A percentile compares a stretch with the other conserved stretches of the same genome.
These are phyloP conservation scores for Phytopythium delawarense DNA, from an alignment of 352 stramenopile genomes.

Conservation along the genomic window DNA sequence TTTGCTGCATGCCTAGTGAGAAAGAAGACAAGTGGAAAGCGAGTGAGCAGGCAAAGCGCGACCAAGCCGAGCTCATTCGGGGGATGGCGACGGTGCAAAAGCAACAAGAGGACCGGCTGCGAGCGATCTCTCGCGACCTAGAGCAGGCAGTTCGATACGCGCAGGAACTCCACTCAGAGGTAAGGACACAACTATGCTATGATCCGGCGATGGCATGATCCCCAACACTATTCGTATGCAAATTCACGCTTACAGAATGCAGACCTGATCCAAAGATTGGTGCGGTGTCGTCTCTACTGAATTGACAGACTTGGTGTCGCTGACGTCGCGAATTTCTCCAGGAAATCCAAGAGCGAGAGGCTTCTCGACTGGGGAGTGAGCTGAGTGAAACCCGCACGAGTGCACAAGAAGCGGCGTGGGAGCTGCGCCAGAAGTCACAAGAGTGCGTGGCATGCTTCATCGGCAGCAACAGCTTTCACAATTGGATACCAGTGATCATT, in stretches of 20 bases:
- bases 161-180: conserved; percentile 23
- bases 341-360: conserved; percentile 27
- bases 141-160: conserved; percentile 18
- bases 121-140: conserved; percentile 13
- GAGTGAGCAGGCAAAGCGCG: conserved; percentile 22
- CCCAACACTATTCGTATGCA: background rate
- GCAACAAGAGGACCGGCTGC: conserved; percentile 22
- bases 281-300: background rate
- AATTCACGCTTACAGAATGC: conserved; percentile 15
- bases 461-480: background rate
- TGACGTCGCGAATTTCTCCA: conserved; percentile 9
- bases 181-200: conserved; percentile 4
- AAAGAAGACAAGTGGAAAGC: conserved; percentile 35
- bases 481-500: background rate
- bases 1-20: conserved; percentile 17
- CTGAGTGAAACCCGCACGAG: conserved; percentile 22
- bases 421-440: conserved; percentile 30
- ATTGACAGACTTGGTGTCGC: background rate
- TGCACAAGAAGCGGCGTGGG: conserved; percentile 27
- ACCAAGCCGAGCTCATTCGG: conserved; percentile 40
- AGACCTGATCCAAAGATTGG: conserved; percentile 20
- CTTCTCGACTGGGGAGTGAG: conserved; percentile 27
- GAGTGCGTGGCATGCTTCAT: conserved; percentile 16
- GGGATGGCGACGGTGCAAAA: conserved; percentile 22
- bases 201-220: background rate